Evolutionary conservation across 306 rosid species (phyloP).

Genomic region (Corylus avellana): DNA sequence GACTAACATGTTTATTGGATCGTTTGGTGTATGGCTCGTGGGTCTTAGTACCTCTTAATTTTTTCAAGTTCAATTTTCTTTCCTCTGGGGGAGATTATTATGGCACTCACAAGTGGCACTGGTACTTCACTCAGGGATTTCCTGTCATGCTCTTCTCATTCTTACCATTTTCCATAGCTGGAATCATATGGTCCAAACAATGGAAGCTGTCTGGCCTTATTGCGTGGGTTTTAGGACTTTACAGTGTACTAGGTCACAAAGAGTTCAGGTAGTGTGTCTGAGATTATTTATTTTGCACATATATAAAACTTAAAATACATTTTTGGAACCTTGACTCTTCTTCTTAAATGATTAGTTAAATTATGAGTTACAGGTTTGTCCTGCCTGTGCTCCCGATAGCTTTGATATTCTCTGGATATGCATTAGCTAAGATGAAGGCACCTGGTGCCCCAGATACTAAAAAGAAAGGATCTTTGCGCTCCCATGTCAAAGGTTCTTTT

Average conservation of each 20-base stretch:
- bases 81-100: slow-evolving; percentile 94
- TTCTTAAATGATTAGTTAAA: slow-evolving; percentile 22
- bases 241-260: slow-evolving; percentile 88
- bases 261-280: slow-evolving; percentile 76
- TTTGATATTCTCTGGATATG: slow-evolving; percentile 83
- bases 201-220: slow-evolving; percentile 85
- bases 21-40: slow-evolving; percentile 77
- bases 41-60: slow-evolving; percentile 86
- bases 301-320: slow-evolving; percentile 14
- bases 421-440: slow-evolving; percentile 57
- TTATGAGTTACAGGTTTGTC: slow-evolving; percentile 66
- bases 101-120: slow-evolving; percentile 98
- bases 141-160: slow-evolving; percentile 73
- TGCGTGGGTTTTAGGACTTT: slow-evolving; percentile 79
- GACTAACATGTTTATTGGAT: slow-evolving; percentile 67
- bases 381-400: slow-evolving; percentile 93
- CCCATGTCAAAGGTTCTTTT: slow-evolving; percentile 35
- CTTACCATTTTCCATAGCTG: slow-evolving; percentile 79
- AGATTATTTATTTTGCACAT: slow-evolving; percentile 12
- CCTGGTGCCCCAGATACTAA: slow-evolving; percentile 31
- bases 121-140: slow-evolving; percentile 98
- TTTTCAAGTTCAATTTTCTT: slow-evolving; percentile 89
- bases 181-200: slow-evolving; percentile 67
- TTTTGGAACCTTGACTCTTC: slow-evolving; percentile 22
- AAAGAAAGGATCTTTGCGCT: slow-evolving; percentile 37